Evolutionary conservation across 2,329 filamentous ascomycete genomes (phyloP).

Genomic region (Aaosphaeria pasadenensis): DNA sequence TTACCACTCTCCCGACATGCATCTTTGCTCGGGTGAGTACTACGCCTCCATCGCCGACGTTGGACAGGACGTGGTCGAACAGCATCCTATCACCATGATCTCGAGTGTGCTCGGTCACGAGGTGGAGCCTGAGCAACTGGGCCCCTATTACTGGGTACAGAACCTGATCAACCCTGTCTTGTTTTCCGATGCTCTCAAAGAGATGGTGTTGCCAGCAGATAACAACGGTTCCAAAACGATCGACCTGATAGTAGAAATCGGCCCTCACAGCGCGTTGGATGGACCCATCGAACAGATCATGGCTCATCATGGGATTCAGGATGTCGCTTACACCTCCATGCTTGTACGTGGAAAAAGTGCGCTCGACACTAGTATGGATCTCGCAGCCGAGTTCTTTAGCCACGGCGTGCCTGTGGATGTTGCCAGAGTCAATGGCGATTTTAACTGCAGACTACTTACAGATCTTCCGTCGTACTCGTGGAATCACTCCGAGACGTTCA

Average conservation of each 20-base stretch:
- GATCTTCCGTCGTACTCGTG: conserved; percentile 19
- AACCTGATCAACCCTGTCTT: conserved; percentile 8
- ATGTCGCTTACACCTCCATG: conserved; percentile 3
- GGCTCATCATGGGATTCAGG: not conserved
- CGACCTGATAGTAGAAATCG: conserved; percentile 15
- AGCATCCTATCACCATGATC: conserved; percentile 1
- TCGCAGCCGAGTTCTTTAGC: conserved; percentile 11
- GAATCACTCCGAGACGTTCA: conserved; percentile 9
- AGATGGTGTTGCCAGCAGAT: not conserved
- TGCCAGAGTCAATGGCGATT: conserved; percentile 3
- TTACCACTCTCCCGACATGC: conserved; percentile 46
- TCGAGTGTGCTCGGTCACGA: conserved; percentile 4
- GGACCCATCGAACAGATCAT: conserved; percentile 36
- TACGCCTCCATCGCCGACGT: conserved; percentile 3
- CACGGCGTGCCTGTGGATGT: conserved; percentile 8
- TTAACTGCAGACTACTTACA: conserved; percentile 6
- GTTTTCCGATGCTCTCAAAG: conserved; percentile 7
- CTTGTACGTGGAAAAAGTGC: conserved; percentile 11
- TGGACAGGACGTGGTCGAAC: not conserved
- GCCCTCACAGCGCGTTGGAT: conserved; percentile 44
- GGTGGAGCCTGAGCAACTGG: not conserved
- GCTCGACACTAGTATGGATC: conserved; percentile 5
- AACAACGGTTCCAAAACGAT: not conserved
- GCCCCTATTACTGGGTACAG: conserved; percentile 10
- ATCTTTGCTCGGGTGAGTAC: conserved; percentile 28